Base-by-base conservation (phyloP, 2,329 filamentous ascomycete genomes). In the Chrysosporium queenslandicum region DNA sequence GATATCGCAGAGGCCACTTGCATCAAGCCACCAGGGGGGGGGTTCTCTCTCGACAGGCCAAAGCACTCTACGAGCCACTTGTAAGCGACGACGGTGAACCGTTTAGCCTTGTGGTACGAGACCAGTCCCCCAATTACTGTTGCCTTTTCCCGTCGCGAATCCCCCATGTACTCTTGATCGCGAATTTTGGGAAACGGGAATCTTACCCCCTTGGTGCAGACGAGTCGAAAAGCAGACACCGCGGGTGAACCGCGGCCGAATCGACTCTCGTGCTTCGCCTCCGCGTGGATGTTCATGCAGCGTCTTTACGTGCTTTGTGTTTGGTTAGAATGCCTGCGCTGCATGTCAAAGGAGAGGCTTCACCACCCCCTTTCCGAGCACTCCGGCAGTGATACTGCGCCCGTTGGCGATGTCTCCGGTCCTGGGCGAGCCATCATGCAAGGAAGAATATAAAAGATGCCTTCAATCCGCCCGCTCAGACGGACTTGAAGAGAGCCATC, bases 91-190 rank as follows among this genome's bases (percentile, higher is more conserved):
- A n/a, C n/a, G n/a, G n/a, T n/a, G n/a, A n/a, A n/a, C n/a, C n/a
- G n/a, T n/a, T n/a, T n/a, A n/a, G n/a, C 23, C 39, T 25, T 43
- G 40, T 29, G 5, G 12, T 29, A 29, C 40, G 6, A n/a, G 21
- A 6, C 23, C 14, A 29, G 16, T 27, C 29, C n/a, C n/a, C n/a
- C n/a, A n/a, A n/a, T n/a, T n/a, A n/a, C n/a, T n/a, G n/a, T 36
- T n/a, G 2, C 2, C 12, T 11, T 37, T 34, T 37, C 30, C 45
- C 45, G 45, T 47, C 45, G 45, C 45, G 45, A 47, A 21, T 47
- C 30, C 29, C 14, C 9, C 9, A n/a, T 47, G 29, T 47, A 25
- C 18, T 14, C 29, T 36, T 16, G 18, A 23, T 18, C 36, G 29
- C 7, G 20, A 18, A 47, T 36, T 36, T 34, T 27, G 18, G 34